Evolutionary conservation across 129 eudicot genomes (phyloP).

Genomic region (sunflower (Helianthus annuus)): DNA sequence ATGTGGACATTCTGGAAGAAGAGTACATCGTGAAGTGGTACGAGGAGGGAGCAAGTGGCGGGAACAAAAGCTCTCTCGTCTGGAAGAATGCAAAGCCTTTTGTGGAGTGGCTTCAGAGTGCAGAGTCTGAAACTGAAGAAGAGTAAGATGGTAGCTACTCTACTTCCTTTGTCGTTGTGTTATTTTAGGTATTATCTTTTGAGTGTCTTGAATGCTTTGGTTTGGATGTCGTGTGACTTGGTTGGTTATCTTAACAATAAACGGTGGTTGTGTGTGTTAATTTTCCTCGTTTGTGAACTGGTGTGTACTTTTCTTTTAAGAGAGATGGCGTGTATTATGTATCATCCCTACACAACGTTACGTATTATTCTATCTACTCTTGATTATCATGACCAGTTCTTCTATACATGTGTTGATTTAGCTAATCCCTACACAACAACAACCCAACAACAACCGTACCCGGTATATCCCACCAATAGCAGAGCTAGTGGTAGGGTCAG

Average conservation of each 20-base stretch:
- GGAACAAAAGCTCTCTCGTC: conserved; percentile 32
- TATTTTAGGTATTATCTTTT: not conserved
- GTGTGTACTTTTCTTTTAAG: too few relatives aligned
- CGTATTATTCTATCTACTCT: too few relatives aligned
- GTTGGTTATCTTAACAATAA: not conserved
- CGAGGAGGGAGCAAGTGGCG: conserved; percentile 40
- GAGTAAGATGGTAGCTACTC: conserved; percentile 29
- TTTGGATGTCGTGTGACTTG: not conserved
- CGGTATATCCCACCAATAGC: too few relatives aligned
- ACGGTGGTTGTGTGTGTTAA: not conserved
- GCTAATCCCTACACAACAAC: too few relatives aligned
- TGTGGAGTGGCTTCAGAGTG: conserved; percentile 75
- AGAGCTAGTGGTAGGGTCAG: too few relatives aligned
- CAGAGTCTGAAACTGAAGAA: conserved; percentile 65
- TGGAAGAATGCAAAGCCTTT: conserved; percentile 73
- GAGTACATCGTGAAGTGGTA: conserved; percentile 60
- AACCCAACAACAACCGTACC: too few relatives aligned
- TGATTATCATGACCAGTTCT: too few relatives aligned
- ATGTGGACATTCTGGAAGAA: conserved; percentile 57
- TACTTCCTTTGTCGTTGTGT: not conserved
- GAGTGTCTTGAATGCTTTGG: not conserved
- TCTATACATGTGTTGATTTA: too few relatives aligned
- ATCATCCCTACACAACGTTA: too few relatives aligned
- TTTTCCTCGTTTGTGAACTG: not conserved
- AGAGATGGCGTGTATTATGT: too few relatives aligned